These are phyloP conservation scores for Pelargonium fulgidum DNA, from an alignment of 441 rosid genomes.

Conservation along the genomic window DNA sequence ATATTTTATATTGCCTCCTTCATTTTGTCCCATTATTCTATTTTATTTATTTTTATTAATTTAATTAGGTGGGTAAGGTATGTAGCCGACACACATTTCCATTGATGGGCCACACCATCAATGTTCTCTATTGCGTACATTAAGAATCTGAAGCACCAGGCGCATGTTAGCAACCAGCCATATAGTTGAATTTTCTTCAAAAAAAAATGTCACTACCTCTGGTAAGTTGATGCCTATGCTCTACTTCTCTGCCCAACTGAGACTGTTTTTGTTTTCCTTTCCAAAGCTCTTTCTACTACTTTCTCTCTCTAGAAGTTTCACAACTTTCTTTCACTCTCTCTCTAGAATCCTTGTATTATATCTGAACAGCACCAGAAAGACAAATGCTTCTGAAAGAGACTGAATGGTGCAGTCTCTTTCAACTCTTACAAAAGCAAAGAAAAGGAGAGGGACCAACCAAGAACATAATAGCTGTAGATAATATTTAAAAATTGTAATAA, in stretches of 20 bases:
- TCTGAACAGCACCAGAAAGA: constrained; percentile 21
- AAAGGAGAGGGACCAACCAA: background rate
- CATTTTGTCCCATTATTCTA: constrained; percentile 11
- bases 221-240: background rate
- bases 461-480: background rate
- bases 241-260: background rate
- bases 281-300: background rate
- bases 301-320: background rate
- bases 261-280: background rate
- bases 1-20: constrained; percentile 1
- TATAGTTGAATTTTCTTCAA: constrained; percentile 15
- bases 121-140: constrained; percentile 13
- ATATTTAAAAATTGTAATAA: constrained; percentile 1
- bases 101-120: constrained; percentile 22
- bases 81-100: constrained; percentile 35
- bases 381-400: constrained; percentile 24
- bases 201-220: background rate
- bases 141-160: constrained; percentile 16
- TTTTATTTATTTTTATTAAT: background rate
- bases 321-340: background rate
- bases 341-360: constrained; percentile 17
- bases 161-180: constrained; percentile 20
- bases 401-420: constrained; percentile 41
- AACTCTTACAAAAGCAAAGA: constrained; percentile 10
- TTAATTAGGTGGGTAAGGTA: constrained; percentile 31